phyloP scores from a whole-genome alignment of 1,284 basidiomycete species.

The Somion occarium region DNA sequence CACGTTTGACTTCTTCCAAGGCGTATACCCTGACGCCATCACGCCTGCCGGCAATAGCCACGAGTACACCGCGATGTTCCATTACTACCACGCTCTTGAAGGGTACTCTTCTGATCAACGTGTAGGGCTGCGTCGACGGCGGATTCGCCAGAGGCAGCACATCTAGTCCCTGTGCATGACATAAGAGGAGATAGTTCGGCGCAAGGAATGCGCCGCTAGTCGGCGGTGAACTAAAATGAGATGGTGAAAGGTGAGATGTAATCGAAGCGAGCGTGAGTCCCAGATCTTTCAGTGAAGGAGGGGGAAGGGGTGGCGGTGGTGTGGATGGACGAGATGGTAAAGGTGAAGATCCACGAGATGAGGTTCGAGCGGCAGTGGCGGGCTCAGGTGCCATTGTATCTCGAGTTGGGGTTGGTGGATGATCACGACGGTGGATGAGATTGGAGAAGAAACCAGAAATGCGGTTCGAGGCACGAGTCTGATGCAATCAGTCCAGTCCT shows the following conservation, averaged over 20 bases:
- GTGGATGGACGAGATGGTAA: conserved; percentile 46
- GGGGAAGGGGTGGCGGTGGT: conserved; percentile 63
- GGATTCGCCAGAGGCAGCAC: conserved; percentile 70
- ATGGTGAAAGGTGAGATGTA: conserved; percentile 62
- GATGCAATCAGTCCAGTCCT: conserved; percentile 15
- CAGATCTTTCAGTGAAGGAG: conserved; percentile 70
- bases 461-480: conserved; percentile 62
- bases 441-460: conserved; percentile 79
- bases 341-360: conserved; percentile 51
- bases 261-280: conserved; percentile 65
- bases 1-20: conserved; percentile 75
- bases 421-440: conserved; percentile 68
- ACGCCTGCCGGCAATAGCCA: conserved; percentile 76
- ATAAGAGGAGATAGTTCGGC: conserved; percentile 76
- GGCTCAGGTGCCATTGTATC: conserved; percentile 17
- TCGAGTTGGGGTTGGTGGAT: conserved; percentile 24
- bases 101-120: conserved; percentile 69
- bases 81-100: conserved; percentile 85
- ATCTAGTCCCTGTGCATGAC: conserved; percentile 77
- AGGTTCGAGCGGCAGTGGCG: conserved; percentile 20
- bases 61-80: conserved; percentile 81
- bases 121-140: conserved; percentile 69
- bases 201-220: conserved; percentile 70
- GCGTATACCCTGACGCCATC: conserved; percentile 84
- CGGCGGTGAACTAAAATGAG: conserved; percentile 73